These are phyloP conservation scores for Aspergillus hiratsukae DNA, from an alignment of 2,329 filamentous ascomycete genomes.

Conservation along the genomic window DNA sequence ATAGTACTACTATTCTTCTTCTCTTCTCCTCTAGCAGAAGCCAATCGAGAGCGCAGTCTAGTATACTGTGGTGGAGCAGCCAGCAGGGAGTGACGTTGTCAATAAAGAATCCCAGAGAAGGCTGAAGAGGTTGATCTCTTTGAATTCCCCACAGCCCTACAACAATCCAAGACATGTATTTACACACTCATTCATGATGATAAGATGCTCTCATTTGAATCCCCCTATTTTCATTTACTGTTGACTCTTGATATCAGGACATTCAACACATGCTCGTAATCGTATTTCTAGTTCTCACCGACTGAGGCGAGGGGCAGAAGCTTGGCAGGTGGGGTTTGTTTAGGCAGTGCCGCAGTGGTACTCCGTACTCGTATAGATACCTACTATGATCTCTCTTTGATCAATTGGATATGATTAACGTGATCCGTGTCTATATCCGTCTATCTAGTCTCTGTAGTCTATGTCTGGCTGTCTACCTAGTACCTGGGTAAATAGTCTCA, in stretches of 20 bases:
- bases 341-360: too few species aligned
- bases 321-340: not conserved
- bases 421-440: not conserved
- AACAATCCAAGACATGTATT: not conserved
- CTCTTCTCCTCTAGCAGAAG: not conserved
- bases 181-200: not conserved
- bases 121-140: not conserved
- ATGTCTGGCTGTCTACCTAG: too few species aligned
- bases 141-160: too few species aligned
- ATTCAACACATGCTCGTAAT: not conserved
- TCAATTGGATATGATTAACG: not conserved
- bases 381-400: too few species aligned
- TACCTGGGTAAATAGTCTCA: not conserved
- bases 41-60: not conserved
- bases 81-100: not conserved
- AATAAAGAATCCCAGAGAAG: not conserved
- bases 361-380: too few species aligned
- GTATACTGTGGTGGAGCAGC: not conserved
- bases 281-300: not conserved
- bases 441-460: too few species aligned
- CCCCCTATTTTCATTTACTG: not conserved
- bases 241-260: not conserved
- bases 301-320: not conserved
- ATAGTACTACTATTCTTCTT: too few species aligned
- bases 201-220: not conserved